These are phyloP conservation scores for Ophiocordyceps unilateralis DNA, from an alignment of 2,329 filamentous ascomycete species.

Conservation along the genomic window DNA sequence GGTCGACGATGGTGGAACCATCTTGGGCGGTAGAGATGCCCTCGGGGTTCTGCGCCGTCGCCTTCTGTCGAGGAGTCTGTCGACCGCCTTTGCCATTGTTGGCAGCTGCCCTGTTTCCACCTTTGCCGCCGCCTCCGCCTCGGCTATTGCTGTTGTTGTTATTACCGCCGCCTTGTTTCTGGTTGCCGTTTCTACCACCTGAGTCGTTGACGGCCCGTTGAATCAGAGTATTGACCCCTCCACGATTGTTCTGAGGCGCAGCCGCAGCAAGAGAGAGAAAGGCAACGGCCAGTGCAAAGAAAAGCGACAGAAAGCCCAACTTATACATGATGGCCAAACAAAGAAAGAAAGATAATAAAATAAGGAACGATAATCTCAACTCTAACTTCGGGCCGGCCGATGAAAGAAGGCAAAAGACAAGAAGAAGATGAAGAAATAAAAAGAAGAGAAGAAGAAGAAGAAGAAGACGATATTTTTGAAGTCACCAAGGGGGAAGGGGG, in stretches of 20 bases:
- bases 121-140: too few relatives aligned
- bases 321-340: not conserved
- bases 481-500: not conserved
- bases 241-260: not conserved
- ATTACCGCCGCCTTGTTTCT: too few relatives aligned
- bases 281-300: not conserved
- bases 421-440: too few relatives aligned
- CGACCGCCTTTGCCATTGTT: not conserved
- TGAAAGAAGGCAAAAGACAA: not conserved
- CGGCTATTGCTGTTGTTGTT: too few relatives aligned
- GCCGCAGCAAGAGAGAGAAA: not conserved
- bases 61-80: not conserved
- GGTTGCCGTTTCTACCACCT: too few relatives aligned
- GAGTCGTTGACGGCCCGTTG: too few relatives aligned
- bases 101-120: too few relatives aligned
- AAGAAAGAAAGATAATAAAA: not conserved
- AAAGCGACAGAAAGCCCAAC: not conserved
- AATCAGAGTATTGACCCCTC: too few relatives aligned
- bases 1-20: conserved; percentile 37
- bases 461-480: not conserved
- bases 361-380: not conserved
- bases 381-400: not conserved
- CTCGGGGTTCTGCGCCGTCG: conserved; percentile 8
- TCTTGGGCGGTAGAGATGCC: conserved; percentile 24
- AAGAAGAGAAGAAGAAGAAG: not conserved